Evolutionary conservation across 2,329 filamentous ascomycete species (phyloP), one percentile per base, ranked within the genome.

Genomic region (Botrytis paeoniae): DNA sequence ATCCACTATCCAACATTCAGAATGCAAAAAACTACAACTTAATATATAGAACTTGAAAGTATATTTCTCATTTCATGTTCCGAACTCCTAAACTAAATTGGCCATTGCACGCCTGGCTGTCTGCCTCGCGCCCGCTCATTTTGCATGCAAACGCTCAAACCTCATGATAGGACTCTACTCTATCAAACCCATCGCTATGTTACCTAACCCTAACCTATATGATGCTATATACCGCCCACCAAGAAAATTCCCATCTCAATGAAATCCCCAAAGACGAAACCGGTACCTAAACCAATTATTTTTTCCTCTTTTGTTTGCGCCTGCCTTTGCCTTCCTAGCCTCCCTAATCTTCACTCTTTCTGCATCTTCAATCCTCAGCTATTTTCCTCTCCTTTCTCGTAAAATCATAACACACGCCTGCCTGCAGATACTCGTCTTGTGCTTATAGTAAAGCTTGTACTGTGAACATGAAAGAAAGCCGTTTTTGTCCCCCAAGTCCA

Each of bases 401-500:
- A 54, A 68, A 68, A 57, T 57, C 48, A 32, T 57, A 57, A 68
- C 25, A 41, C 48, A 57, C 35, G 65, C 65, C 48, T 57, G 65
- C 35, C 65, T 41, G 35, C 65, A 57, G 48, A 57, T 41, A 41
- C 35, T 41, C 48, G 35, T 41, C 37, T 41, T 20, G 3, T 41
- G 37, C 60, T 62, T 41, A 18, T 29, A 29, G 18, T n/a, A 62
- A 16, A 29, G 29, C 35, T 25, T 41, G 35, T 57, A 16, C 48
- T 68, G 35, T 41, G 54, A 14, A 41, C 16, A 22, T 57, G 25
- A 57, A 68, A 68, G 65, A 57, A 57, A 41, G n/a, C 39, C 37
- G 51, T 57, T 57, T 57, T 57, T 37, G 48, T 57, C 10, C 16
- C 45, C 6, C 48, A 51, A 41, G n/a, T 68, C 37, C 16, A 37